A percentile compares a stretch with the other conserved stretches of the same genome.
Evolutionary conservation across 345 rosid species (phyloP).

Genomic region (Stellera chamaejasme): DNA sequence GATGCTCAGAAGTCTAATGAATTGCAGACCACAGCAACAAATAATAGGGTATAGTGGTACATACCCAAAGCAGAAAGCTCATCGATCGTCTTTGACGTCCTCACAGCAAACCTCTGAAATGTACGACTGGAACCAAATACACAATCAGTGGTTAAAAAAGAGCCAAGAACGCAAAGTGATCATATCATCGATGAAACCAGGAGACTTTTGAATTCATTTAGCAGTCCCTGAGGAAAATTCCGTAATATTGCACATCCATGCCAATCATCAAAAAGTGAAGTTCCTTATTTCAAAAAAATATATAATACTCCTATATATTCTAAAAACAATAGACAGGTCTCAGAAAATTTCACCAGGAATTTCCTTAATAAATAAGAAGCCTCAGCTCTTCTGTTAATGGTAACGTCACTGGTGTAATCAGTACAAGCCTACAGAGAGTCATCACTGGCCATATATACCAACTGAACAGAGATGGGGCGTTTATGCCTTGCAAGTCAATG

Average conservation of each 20-base stretch:
- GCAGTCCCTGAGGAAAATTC: background rate
- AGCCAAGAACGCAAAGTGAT: too few relatives aligned
- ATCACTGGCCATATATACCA: conserved; percentile 19
- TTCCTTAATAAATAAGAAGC: conserved; percentile 3
- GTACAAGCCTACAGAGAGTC: conserved; percentile 42
- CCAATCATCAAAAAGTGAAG: background rate
- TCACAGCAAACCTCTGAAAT: conserved; percentile 88
- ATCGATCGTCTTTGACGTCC: conserved; percentile 64
- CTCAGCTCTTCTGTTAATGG: conserved; percentile 18
- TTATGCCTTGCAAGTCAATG: too few relatives aligned
- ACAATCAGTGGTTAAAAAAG: too few relatives aligned
- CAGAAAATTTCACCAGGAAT: background rate
- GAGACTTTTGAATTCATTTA: too few relatives aligned
- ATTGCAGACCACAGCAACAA: background rate
- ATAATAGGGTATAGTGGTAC: background rate
- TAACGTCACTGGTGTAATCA: conserved; percentile 19
- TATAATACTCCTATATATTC: too few relatives aligned
- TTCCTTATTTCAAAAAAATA: too few relatives aligned
- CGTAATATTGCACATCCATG: background rate
- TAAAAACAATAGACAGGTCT: too few relatives aligned
- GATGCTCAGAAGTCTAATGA: background rate
- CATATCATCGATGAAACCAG: too few relatives aligned
- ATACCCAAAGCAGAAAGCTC: conserved; percentile 50
- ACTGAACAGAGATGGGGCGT: too few relatives aligned
- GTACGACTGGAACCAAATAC: conserved; percentile 36